A percentile compares a stretch with the other conserved stretches of the same genome.
phyloP scores from a whole-genome alignment of 352 stramenopile genomes.

The Globisporangium emineosum region DNA sequence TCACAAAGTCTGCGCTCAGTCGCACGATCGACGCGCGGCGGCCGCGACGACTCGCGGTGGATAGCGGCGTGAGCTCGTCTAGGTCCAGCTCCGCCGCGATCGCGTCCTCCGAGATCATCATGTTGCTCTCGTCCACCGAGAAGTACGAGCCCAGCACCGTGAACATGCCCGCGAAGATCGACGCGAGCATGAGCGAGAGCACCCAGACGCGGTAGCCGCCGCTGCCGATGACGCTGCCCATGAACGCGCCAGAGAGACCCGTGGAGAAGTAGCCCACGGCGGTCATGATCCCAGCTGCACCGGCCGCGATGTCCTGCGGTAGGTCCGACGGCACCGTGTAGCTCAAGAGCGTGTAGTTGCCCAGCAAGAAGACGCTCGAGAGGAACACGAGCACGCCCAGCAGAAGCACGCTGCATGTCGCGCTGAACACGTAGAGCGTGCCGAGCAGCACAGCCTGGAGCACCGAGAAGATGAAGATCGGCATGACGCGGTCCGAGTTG shows the following conservation, averaged over 20 bases:
- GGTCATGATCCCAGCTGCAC: constrained; percentile 62
- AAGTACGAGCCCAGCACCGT: constrained; percentile 61
- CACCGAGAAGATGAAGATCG: constrained; percentile 72
- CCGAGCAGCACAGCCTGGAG: constrained; percentile 53
- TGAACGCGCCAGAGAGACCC: constrained; percentile 55
- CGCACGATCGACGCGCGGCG: constrained; percentile 36
- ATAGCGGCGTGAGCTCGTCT: constrained; percentile 39
- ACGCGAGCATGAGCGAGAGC: constrained; percentile 54
- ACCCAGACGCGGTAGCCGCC: constrained; percentile 60
- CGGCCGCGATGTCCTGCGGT: constrained; percentile 63
- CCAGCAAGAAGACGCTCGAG: constrained; percentile 66
- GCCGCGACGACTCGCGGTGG: constrained; percentile 23
- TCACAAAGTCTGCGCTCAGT: constrained; percentile 34
- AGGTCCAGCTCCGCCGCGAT: constrained; percentile 17
- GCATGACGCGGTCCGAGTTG: constrained; percentile 58
- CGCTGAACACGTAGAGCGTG: constrained; percentile 54
- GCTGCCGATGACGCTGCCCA: constrained; percentile 55
- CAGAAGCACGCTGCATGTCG: constrained; percentile 41
- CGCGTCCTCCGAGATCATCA: constrained; percentile 29
- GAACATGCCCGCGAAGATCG: constrained; percentile 54
- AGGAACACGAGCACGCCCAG: constrained; percentile 60
- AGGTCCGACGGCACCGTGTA: constrained; percentile 76
- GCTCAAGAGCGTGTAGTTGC: constrained; percentile 72
- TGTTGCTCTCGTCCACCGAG: constrained; percentile 23
- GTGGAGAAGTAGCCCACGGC: constrained; percentile 68